phyloP scores from a whole-genome alignment of 2,329 filamentous ascomycete genomes.

The Sporothrix phasma region DNA sequence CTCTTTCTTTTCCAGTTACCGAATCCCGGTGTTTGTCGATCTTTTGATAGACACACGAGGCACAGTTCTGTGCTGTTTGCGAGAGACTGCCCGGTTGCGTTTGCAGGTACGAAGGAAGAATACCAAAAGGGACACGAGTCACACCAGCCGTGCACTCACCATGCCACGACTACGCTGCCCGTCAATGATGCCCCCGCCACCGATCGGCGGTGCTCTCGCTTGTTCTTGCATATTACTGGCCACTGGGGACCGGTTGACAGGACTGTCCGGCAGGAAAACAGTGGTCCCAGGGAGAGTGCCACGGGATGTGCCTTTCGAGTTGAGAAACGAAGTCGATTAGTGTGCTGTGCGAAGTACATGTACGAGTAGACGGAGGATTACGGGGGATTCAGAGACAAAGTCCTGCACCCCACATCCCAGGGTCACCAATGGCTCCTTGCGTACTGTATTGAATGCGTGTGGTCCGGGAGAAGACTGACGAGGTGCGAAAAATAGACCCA shows the following conservation, averaged over 20 bases:
- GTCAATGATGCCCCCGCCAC: not conserved
- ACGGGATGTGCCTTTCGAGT: not conserved
- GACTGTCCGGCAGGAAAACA: not conserved
- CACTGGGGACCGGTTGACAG: no score
- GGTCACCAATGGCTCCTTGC: not conserved
- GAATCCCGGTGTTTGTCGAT: not conserved
- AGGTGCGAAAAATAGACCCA: not conserved
- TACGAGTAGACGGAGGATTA: no score
- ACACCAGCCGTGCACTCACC: not conserved
- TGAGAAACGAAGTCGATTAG: not conserved
- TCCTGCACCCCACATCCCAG: not conserved
- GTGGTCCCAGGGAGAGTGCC: not conserved
- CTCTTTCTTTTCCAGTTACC: not conserved
- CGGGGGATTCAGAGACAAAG: no score
- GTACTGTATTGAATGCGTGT: not conserved
- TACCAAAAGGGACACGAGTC: not conserved
- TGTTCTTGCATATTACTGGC: not conserved
- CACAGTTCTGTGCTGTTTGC: no score
- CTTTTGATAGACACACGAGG: not conserved
- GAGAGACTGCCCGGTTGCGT: not conserved
- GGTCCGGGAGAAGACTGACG: not conserved
- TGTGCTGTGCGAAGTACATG: not conserved
- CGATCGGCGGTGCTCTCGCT: conserved; percentile 5
- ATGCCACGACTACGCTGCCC: not conserved
- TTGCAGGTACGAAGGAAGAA: not conserved